Conservation (phyloP, 805 yeast species). For the Ascoidea asiatica region DNA sequence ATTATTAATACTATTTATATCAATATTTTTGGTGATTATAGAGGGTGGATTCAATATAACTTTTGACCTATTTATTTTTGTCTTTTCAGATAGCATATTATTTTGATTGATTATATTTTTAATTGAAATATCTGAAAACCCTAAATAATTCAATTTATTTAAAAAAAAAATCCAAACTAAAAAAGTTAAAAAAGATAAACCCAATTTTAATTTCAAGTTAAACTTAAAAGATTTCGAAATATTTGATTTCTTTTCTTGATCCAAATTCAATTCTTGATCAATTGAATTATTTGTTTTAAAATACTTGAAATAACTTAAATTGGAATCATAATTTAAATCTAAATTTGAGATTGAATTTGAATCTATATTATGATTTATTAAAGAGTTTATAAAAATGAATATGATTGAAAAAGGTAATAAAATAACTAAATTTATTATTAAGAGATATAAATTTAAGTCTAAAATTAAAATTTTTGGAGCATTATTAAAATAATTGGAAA, state of each 20-base stretch:
- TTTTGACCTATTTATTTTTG: neutral
- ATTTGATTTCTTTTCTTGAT: neutral
- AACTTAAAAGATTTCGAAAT: no score
- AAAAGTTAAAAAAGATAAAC: neutral
- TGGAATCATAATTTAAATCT: neutral
- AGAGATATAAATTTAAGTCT: neutral
- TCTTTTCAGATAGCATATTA: neutral
- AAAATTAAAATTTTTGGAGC: neutral
- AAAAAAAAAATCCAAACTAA: neutral
- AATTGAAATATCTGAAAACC: neutral
- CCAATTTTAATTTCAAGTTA: no score
- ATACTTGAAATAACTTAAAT: neutral
- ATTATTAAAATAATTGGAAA: neutral
- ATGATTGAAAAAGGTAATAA: neutral
- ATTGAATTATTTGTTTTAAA: no score
- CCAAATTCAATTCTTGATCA: no score
- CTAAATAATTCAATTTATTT: no score
- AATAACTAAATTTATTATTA: no score
- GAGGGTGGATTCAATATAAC: neutral
- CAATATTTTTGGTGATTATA: no score
- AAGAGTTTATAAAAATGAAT: neutral
- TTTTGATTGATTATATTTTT: neutral
- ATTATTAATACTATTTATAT: no score
- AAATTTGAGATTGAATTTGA: neutral
- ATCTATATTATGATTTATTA: no score